Evolutionary conservation across 148 eudicot genomes (phyloP), one percentile per base, ranked within the genome.

Genomic region (Polygonum maritimum): DNA sequence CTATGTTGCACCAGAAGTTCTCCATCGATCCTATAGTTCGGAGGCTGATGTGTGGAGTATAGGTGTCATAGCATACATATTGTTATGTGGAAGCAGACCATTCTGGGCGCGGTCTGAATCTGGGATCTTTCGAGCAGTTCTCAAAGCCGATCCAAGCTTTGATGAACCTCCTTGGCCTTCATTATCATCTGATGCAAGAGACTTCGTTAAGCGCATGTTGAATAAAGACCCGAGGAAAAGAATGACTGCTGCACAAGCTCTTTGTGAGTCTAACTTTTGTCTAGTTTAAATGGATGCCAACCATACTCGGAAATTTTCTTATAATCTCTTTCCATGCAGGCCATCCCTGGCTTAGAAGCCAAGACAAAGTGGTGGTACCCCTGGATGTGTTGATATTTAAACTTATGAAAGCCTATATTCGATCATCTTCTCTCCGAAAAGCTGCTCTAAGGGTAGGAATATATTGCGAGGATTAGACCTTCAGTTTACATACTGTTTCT

Each of bases 21-120:
- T 95, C 8, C 99, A 92, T 80, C 86, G 98, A 86, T 88, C 99
- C 49, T 95, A 95, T 72, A 88, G 83, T 74, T 89, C 92, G 21
- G 92, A 95, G 84, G 99, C 98, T 72, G 99, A 95, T 83, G 96
- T 95, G 19, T 95, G 99, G 99, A 95, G 97, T 65, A 82, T 95
- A 54, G 99, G 97, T 73, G 97, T 95, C 16, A 95, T 95, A 78
- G 85, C 99, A 63, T 95, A 95, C 81, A 95, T 95, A 58, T 79
- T 95, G 10, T 79, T 95, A 65, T 90, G 99, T 83, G 99, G 99
- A 75, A 95, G 97, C 81, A 88, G 99, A 31, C 99, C 99, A 26
- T 95, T 92, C 75, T 95, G 99, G 99, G 94, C 99, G 79, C 90
- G 99, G 26, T 89, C 97, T 22, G 99, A 95, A 83, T 95, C 99